Conservation (phyloP, 768 basidiomycete species). For the Arthromyces matolae region DNA sequence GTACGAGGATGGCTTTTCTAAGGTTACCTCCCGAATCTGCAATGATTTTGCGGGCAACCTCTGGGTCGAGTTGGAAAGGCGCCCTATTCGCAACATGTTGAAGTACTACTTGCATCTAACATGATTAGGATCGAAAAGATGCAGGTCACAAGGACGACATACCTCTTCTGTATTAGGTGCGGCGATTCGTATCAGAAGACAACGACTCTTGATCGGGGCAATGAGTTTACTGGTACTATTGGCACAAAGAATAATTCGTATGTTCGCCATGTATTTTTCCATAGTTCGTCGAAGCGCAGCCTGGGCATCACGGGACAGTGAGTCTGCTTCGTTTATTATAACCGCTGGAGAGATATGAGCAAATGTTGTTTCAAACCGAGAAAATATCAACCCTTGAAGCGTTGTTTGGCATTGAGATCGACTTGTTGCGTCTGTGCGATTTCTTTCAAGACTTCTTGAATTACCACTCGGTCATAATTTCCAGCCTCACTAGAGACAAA, state of each 20-base stretch:
- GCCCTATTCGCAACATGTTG: conserved; percentile 77
- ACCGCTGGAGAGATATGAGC: conserved; percentile 67
- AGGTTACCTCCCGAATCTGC: conserved; percentile 85
- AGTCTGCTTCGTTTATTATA: conserved; percentile 96
- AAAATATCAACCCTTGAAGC: conserved; percentile 79
- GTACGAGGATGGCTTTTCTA: conserved; percentile 89
- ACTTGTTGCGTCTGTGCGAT: conserved; percentile 99
- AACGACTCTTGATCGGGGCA: conserved; percentile 94
- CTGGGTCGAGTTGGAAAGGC: conserved; percentile 74
- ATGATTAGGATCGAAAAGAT: neutral
- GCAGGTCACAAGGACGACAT: neutral
- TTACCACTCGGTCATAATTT: conserved; percentile 90
- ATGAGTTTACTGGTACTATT: conserved; percentile 95
- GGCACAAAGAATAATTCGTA: conserved; percentile 94
- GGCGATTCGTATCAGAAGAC: conserved; percentile 89
- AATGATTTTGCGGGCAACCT: conserved; percentile 72
- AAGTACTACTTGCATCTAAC: conserved; percentile 78
- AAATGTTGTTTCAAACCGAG: no score
- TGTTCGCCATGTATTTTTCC: conserved; percentile 99
- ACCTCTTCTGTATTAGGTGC: conserved; percentile 83
- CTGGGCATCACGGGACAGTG: conserved; percentile 92
- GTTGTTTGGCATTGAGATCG: conserved; percentile 89
- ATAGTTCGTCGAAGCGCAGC: conserved; percentile 95
- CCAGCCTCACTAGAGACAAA: conserved; percentile 98
- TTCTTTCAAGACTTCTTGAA: conserved; percentile 96